Evolutionary conservation across 805 yeast species (phyloP).

Genomic region (Metschnikowia reukaufii): DNA sequence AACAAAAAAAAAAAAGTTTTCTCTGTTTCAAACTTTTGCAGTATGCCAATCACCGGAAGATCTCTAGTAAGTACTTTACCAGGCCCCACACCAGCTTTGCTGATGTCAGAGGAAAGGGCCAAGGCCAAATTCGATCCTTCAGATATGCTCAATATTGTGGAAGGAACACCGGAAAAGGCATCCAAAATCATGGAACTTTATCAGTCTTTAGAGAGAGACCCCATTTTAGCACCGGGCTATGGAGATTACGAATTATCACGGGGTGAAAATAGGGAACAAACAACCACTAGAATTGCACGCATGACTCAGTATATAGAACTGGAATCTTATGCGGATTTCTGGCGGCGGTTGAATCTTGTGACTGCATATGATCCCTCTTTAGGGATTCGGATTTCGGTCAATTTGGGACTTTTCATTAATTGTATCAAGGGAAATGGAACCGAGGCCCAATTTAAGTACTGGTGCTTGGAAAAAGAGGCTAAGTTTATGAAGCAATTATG

Average conservation of each 20-base stretch:
- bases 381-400: slow-evolving; percentile 39
- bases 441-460: slow-evolving; percentile 36
- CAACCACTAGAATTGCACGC: slow-evolving; percentile 35
- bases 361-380: slow-evolving; percentile 40
- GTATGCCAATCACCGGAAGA: slow-evolving; percentile 22
- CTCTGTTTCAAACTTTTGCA: background rate
- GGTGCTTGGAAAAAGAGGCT: slow-evolving; percentile 38
- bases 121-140: slow-evolving; percentile 32
- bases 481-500: slow-evolving; percentile 32
- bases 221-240: slow-evolving; percentile 31
- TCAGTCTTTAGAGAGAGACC: slow-evolving; percentile 40
- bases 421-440: slow-evolving; percentile 45
- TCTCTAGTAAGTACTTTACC: slow-evolving; percentile 24
- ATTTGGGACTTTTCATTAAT: slow-evolving; percentile 40
- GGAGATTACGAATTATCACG: slow-evolving; percentile 35
- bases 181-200: slow-evolving; percentile 28
- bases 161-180: slow-evolving; percentile 40
- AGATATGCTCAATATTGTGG: slow-evolving; percentile 43
- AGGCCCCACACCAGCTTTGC: slow-evolving; percentile 37
- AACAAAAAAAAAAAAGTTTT: too few relatives aligned
- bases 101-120: slow-evolving; percentile 35
- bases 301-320: slow-evolving; percentile 38
- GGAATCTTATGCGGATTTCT: slow-evolving; percentile 32
- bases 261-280: slow-evolving; percentile 32
- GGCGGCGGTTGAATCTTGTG: slow-evolving; percentile 36